phyloP scores from a whole-genome alignment of 768 basidiomycete species.

The Mycena kentingensis region DNA sequence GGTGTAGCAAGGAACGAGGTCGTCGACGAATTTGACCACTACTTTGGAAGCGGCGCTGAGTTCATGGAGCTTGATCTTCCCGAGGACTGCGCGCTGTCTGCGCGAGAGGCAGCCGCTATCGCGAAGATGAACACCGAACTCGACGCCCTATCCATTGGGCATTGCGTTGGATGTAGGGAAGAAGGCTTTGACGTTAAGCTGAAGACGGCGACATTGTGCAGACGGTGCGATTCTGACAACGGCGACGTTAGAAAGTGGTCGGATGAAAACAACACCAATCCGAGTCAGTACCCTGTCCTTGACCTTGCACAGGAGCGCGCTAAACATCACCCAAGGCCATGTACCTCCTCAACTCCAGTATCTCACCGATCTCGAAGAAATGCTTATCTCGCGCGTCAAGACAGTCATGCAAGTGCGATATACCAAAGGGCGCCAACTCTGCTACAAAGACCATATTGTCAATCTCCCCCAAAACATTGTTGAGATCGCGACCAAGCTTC shows the following conservation, averaged over 20 bases:
- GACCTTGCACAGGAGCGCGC: too few species aligned
- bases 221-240: not conserved
- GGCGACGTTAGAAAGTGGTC: not conserved
- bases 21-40: constrained; percentile 1
- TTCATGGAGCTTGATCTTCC: not conserved
- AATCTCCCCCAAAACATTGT: too few species aligned
- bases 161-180: not conserved
- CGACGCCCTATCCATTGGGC: not conserved
- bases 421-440: too few species aligned
- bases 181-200: constrained; percentile 3
- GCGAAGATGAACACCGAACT: not conserved
- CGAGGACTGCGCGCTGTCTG: not conserved
- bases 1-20: too few species aligned
- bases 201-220: not conserved
- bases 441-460: too few species aligned
- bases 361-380: too few species aligned
- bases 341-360: too few species aligned
- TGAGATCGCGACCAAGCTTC: too few species aligned
- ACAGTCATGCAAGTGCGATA: too few species aligned
- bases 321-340: too few species aligned
- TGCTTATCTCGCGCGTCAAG: too few species aligned
- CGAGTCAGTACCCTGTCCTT: too few species aligned
- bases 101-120: not conserved
- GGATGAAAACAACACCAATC: constrained; percentile 3
- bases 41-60: not conserved